A percentile compares a stretch with the other conserved stretches of the same genome.
These are phyloP conservation scores for Lanzia echinophila DNA, from an alignment of 2,329 filamentous ascomycete species.

Conservation along the genomic window DNA sequence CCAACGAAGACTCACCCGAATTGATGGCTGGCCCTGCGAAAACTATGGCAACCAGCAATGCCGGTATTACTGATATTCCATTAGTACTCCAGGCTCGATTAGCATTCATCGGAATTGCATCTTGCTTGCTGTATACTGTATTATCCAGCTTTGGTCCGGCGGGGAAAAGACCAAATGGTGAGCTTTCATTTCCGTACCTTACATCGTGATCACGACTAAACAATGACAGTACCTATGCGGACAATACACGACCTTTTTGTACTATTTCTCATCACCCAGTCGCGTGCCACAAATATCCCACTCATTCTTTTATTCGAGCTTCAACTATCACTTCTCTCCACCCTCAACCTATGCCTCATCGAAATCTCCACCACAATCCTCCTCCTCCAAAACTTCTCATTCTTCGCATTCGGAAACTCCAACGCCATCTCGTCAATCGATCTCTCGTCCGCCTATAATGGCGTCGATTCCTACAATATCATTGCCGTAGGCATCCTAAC, in stretches of 20 bases:
- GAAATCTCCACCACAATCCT: slow-evolving; percentile 65
- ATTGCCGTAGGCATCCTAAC: slow-evolving; percentile 75
- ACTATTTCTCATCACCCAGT: slow-evolving; percentile 80
- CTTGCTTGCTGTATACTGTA: slow-evolving; percentile 31
- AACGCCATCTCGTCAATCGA: slow-evolving; percentile 97
- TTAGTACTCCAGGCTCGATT: slow-evolving; percentile 34
- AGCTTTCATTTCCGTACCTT: not conserved
- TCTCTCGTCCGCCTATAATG: slow-evolving; percentile 91
- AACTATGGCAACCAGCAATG: slow-evolving; percentile 21
- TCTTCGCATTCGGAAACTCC: slow-evolving; percentile 85
- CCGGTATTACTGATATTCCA: slow-evolving; percentile 19
- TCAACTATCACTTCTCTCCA: slow-evolving; percentile 47
- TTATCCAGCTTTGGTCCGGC: slow-evolving; percentile 39
- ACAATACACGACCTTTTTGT: slow-evolving; percentile 64
- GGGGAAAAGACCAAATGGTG: slow-evolving; percentile 19
- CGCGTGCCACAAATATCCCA: slow-evolving; percentile 76
- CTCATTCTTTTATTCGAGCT: slow-evolving; percentile 70
- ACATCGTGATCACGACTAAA: not conserved
- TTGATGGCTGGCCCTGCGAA: slow-evolving; percentile 47
- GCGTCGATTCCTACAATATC: slow-evolving; percentile 73
- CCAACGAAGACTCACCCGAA: slow-evolving; percentile 80
- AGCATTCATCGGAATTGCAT: slow-evolving; percentile 40
- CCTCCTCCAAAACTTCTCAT: slow-evolving; percentile 72
- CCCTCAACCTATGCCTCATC: slow-evolving; percentile 41
- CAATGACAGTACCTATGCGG: slow-evolving; percentile 19